Evolutionary conservation across 106 monocot species (phyloP).

Genomic region (Vanilla planifolia): DNA sequence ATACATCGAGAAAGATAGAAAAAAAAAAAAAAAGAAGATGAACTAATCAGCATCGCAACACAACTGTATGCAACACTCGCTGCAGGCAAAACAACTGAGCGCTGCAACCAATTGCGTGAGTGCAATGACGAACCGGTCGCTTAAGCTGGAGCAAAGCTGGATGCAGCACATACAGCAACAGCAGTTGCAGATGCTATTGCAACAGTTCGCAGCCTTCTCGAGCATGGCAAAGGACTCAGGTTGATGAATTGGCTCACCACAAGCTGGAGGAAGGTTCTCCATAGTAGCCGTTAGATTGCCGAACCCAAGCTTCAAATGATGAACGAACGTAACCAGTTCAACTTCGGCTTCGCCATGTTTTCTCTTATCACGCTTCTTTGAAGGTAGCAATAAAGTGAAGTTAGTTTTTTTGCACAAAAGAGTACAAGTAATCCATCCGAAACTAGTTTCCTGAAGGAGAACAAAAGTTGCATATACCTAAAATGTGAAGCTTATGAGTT

Average conservation of each 20-base stretch:
- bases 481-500: too few relatives aligned
- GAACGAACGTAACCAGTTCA: slow-evolving; percentile 7
- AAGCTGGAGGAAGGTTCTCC: slow-evolving; percentile 49
- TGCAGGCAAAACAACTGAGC: slow-evolving; percentile 64
- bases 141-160: slow-evolving; percentile 42
- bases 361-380: slow-evolving; percentile 30
- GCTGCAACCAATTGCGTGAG: slow-evolving; percentile 53
- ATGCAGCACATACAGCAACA: slow-evolving; percentile 81
- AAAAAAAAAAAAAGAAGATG: background rate
- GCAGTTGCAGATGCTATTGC: slow-evolving; percentile 40
- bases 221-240: slow-evolving; percentile 20
- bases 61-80: slow-evolving; percentile 48
- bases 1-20: background rate
- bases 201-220: slow-evolving; percentile 54
- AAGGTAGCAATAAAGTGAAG: slow-evolving; percentile 11
- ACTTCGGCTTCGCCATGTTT: slow-evolving; percentile 18
- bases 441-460: too few relatives aligned
- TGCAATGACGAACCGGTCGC: slow-evolving; percentile 45
- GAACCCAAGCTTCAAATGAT: slow-evolving; percentile 38
- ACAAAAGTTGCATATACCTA: too few relatives aligned
- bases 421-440: too few relatives aligned
- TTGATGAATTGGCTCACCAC: slow-evolving; percentile 22
- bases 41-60: slow-evolving; percentile 33
- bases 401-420: too few relatives aligned
- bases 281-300: slow-evolving; percentile 56